Base-by-base conservation (phyloP, 208 protist genomes). In the Leishmania aethiopica region DNA sequence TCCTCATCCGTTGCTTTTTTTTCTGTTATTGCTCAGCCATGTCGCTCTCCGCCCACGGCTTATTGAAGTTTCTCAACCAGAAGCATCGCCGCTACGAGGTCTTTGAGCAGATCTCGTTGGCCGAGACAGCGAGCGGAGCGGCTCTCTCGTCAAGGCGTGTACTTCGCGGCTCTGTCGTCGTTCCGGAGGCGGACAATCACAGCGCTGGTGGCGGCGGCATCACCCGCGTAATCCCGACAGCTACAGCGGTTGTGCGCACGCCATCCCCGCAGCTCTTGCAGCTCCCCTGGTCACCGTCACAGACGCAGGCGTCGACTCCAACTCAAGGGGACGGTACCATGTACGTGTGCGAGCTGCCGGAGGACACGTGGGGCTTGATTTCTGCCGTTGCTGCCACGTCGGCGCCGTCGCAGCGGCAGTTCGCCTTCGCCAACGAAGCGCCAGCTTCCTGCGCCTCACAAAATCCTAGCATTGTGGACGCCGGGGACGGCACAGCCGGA, bases 41-140 rank as follows among this genome's bases (percentile, higher is more conserved):
- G 83, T 59, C 78, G 4, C 78, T 86, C 74, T 86, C 78, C 4
- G 64, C 83, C 3, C 72, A 82, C 22, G 67, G 51, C 53, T 67
- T 86, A 60, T 55, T 81, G 37, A 45, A 66, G 19, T 72, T 82
- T 28, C 62, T 86, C 25, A 70, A 75, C 66, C 42, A 70, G 3
- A 51, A 67, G 1, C 62, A 70, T 28, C 49, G 78, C 51, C 40
- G 47, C 49, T 82, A 57, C 75, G 78, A 82, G 55, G 73, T 64
- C 15, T 86, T 86, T 32, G 73, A 79, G 74, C 83, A 86, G 42
- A 79, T 86, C 53, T 78, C 83, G 1, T 53, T 86, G 72, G 57
- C 55, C 57, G 19, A 45, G 35, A 45, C 47, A 62, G n/a, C 57
- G 25, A 75, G 19, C 51, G 51, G 28, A 1, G 10, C 42, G 2